These are phyloP conservation scores for Yamadazyma kanchanaburiensis DNA, from an alignment of 1,139 yeast genomes.

Conservation along the genomic window DNA sequence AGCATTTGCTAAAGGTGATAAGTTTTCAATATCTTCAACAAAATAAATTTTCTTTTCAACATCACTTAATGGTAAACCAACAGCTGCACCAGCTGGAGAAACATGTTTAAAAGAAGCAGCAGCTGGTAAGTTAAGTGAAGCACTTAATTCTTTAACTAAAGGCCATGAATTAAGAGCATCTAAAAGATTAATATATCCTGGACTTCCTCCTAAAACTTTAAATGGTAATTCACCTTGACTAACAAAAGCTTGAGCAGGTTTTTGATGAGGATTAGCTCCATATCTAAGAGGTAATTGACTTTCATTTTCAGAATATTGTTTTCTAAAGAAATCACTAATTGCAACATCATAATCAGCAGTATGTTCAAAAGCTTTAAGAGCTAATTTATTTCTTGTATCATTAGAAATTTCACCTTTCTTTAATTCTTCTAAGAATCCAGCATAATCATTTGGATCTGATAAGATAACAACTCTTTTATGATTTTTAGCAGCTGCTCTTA, in stretches of 20 bases:
- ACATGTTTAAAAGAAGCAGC: slow-evolving; percentile 99
- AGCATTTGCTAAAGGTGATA: slow-evolving; percentile 95
- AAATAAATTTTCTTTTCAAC: slow-evolving; percentile 93
- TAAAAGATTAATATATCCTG: slow-evolving; percentile 93
- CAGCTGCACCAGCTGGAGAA: slow-evolving; percentile 98
- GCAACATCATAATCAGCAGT: slow-evolving; percentile 97
- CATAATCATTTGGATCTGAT: slow-evolving; percentile 91
- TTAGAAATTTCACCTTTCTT: slow-evolving; percentile 66
- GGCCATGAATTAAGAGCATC: slow-evolving; percentile 99
- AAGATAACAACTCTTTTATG: slow-evolving; percentile 93
- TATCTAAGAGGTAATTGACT: slow-evolving; percentile 93
- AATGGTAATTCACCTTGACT: slow-evolving; percentile 85
- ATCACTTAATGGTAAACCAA: slow-evolving; percentile 87
- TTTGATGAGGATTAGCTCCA: slow-evolving; percentile 99
- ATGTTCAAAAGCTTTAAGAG: slow-evolving; percentile 96
- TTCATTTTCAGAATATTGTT: slow-evolving; percentile 86
- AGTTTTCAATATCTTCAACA: slow-evolving; percentile 89
- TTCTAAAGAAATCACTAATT: slow-evolving; percentile 95
- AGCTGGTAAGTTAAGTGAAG: slow-evolving; percentile 92
- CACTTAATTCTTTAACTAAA: slow-evolving; percentile 91
- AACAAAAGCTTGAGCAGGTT: slow-evolving; percentile 97
- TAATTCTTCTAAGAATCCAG: slow-evolving; percentile 80
- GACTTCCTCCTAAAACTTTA: slow-evolving; percentile 90
- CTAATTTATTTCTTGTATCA: slow-evolving; percentile 76
- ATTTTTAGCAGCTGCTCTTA: slow-evolving; percentile 98